Evolutionary conservation across 2,329 filamentous ascomycete genomes (phyloP).

Genomic region (Alternaria conjuncta): DNA sequence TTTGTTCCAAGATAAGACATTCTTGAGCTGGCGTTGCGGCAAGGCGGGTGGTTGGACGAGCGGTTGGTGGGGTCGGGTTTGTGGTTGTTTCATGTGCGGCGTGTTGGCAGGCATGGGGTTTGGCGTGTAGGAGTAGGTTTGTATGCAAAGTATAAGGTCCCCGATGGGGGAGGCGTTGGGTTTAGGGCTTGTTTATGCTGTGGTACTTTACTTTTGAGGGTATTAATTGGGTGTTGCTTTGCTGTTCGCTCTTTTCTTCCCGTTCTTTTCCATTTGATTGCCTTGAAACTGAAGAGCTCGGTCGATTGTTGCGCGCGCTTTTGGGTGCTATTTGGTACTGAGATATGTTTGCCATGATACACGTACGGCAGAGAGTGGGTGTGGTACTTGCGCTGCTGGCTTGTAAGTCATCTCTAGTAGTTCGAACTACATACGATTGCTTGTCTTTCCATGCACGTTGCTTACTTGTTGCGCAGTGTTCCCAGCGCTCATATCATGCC

Average conservation of each 20-base stretch:
- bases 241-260: not conserved
- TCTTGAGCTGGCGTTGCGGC: not conserved
- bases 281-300: not conserved
- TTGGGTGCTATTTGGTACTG: not conserved
- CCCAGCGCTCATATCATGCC: constrained; percentile 17
- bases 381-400: constrained; percentile 16
- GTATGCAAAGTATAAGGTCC: not conserved
- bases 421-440: not conserved
- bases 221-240: not conserved
- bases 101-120: not conserved
- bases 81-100: constrained; percentile 1
- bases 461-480: constrained; percentile 21
- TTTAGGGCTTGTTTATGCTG: not conserved
- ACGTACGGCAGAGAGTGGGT: not conserved
- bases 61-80: constrained; percentile 2
- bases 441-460: not conserved
- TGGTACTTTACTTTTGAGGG: not conserved
- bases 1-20: constrained; percentile 1
- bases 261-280: constrained; percentile 1
- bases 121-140: constrained; percentile 2
- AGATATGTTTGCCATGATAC: constrained; percentile 1
- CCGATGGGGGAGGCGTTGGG: not conserved
- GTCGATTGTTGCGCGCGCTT: not conserved
- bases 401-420: constrained; percentile 10
- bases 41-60: not conserved